These are phyloP conservation scores for Vigna nakashimae DNA, from an alignment of 306 rosid genomes.

Conservation along the genomic window DNA sequence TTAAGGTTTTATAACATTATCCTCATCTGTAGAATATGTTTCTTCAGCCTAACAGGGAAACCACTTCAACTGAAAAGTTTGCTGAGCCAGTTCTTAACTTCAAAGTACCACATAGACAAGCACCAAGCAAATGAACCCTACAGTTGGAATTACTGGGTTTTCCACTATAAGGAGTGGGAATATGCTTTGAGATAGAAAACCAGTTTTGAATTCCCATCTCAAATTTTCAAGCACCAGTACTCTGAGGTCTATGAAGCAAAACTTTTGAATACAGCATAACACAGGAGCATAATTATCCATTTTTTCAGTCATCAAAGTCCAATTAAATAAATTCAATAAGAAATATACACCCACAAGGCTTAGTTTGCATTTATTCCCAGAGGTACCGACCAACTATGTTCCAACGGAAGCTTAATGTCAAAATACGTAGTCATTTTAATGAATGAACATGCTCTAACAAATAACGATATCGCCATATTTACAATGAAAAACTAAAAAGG, in stretches of 20 bases:
- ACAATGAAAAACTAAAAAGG: neutral
- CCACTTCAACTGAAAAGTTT: neutral
- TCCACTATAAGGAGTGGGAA: neutral
- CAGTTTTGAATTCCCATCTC: constrained; percentile 17
- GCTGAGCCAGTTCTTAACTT: constrained; percentile 1
- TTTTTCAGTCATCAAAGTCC: neutral
- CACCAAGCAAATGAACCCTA: constrained; percentile 10
- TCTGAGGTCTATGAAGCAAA: neutral
- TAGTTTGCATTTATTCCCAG: neutral
- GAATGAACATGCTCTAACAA: constrained; percentile 9
- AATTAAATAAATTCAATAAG: constrained; percentile 15
- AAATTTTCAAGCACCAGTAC: neutral
- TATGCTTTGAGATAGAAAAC: constrained; percentile 2
- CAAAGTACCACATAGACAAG: constrained; percentile 1
- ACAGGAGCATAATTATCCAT: neutral
- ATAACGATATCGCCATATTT: constrained; percentile 19
- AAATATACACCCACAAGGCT: neutral
- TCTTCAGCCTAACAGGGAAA: constrained; percentile 24
- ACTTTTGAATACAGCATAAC: neutral
- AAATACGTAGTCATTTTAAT: neutral
- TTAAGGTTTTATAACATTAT: neutral
- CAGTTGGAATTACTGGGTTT: neutral
- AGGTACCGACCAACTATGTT: constrained; percentile 2
- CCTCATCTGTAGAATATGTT: constrained; percentile 3
- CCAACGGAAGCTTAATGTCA: neutral